These are phyloP conservation scores for Amanita rubescens DNA, from an alignment of 768 basidiomycete species.

Conservation along the genomic window DNA sequence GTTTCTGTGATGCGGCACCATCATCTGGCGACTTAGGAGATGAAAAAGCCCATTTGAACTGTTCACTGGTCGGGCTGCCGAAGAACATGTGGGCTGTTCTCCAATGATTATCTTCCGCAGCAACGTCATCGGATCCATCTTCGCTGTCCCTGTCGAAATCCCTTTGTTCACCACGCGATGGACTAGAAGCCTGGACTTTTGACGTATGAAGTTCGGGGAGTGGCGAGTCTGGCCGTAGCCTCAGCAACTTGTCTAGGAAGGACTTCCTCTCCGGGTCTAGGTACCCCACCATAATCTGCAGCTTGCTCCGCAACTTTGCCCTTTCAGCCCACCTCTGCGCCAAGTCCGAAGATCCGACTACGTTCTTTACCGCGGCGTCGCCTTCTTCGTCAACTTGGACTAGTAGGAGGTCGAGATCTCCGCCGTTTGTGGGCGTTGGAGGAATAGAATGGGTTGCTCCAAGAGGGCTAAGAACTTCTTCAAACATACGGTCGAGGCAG, in stretches of 20 bases:
- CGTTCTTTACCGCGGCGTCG: constrained; percentile 55
- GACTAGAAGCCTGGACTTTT: constrained; percentile 17
- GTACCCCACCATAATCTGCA: constrained; percentile 37
- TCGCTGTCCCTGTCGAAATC: constrained; percentile 19
- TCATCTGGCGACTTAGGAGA: constrained; percentile 12
- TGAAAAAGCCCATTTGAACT: constrained; percentile 4
- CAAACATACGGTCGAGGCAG: constrained; percentile 64
- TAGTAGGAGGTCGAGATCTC: constrained; percentile 7
- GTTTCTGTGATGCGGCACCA: background rate
- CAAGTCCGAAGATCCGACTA: constrained; percentile 42
- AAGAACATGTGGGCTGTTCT: constrained; percentile 53
- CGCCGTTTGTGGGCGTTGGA: background rate
- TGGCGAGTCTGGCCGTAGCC: background rate
- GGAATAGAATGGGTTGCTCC: background rate
- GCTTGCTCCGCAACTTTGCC: constrained; percentile 34
- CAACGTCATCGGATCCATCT: constrained; percentile 25
- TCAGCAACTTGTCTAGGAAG: constrained; percentile 17
- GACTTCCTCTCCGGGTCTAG: constrained; percentile 29
- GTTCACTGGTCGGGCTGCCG: constrained; percentile 16
- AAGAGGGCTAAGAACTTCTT: constrained; percentile 39
- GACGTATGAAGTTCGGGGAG: constrained; percentile 14
- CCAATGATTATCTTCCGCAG: constrained; percentile 45
- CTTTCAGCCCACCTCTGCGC: constrained; percentile 52
- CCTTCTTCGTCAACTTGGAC: constrained; percentile 20
- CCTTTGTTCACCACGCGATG: background rate